Evolutionary conservation across 352 stramenopile species (phyloP).

Genomic region (Pythium angustatum): DNA sequence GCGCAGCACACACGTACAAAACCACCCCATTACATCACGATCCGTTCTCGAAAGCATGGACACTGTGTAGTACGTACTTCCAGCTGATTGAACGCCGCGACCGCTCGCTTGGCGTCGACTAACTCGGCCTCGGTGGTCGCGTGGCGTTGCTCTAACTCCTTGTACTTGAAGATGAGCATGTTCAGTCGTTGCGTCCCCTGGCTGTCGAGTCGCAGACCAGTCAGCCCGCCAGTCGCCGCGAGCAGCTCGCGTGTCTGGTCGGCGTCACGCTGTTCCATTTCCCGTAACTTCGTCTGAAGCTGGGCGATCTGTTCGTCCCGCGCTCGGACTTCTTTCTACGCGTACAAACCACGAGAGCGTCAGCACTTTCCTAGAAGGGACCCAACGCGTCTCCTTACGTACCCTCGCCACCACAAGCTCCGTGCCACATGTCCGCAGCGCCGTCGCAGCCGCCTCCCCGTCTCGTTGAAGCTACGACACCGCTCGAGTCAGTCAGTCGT

Average conservation of each 20-base stretch:
- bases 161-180: conserved; percentile 63
- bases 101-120: conserved; percentile 32
- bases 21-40: neutral
- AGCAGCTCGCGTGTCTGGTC: conserved; percentile 43
- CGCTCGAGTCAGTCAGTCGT: neutral
- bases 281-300: conserved; percentile 35
- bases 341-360: too few relatives aligned
- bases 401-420: conserved; percentile 67
- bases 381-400: neutral
- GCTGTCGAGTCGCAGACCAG: conserved; percentile 22
- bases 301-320: conserved; percentile 51
- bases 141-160: conserved; percentile 54
- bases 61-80: conserved; percentile 32
- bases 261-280: conserved; percentile 40
- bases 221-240: neutral
- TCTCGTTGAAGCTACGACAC: conserved; percentile 57
- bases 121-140: conserved; percentile 39
- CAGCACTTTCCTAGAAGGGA: too few relatives aligned
- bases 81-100: conserved; percentile 38
- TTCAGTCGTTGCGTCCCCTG: conserved; percentile 47
- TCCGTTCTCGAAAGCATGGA: too few relatives aligned
- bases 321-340: conserved; percentile 44
- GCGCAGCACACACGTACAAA: too few relatives aligned
- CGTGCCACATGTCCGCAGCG: conserved; percentile 59
- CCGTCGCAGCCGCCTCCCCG: conserved; percentile 46